phyloP scores from a whole-genome alignment of 345 rosid species.

The Euphorbia peplus region DNA sequence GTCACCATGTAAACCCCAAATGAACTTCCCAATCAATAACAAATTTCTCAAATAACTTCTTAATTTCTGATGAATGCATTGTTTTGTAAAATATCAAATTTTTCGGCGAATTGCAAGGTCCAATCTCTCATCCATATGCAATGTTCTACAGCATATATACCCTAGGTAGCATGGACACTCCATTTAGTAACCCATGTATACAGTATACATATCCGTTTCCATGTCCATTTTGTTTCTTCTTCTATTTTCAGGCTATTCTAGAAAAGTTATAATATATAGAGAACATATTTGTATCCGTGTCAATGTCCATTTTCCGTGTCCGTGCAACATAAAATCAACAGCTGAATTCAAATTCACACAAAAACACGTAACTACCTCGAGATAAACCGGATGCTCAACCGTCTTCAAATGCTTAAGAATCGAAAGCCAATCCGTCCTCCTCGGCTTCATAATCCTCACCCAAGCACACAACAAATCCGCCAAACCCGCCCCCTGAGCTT shows the following conservation, averaged over 20 bases:
- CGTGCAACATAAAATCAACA: background rate
- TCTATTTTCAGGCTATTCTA: no score
- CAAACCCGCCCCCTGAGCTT: slow-evolving; percentile 33
- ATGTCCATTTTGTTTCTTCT: no score
- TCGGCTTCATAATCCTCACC: slow-evolving; percentile 77
- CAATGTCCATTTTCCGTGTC: no score
- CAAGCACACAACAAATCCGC: slow-evolving; percentile 54
- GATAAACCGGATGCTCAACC: slow-evolving; percentile 55
- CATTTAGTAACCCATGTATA: no score
- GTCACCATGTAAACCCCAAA: background rate
- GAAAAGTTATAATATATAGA: no score
- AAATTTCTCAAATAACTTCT: no score
- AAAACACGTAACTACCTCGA: slow-evolving; percentile 40
- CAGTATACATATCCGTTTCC: no score
- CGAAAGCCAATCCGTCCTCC: slow-evolving; percentile 72
- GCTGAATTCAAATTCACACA: background rate
- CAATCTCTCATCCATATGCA: background rate
- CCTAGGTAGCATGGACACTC: no score
- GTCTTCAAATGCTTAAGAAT: slow-evolving; percentile 61
- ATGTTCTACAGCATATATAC: no score
- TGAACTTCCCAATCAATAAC: background rate
- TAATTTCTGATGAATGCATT: no score
- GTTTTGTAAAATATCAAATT: no score
- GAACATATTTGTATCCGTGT: no score
- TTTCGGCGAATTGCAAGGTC: background rate